Conservation (phyloP, 768 basidiomycete species). For the Tricholoma saponaceum region DNA sequence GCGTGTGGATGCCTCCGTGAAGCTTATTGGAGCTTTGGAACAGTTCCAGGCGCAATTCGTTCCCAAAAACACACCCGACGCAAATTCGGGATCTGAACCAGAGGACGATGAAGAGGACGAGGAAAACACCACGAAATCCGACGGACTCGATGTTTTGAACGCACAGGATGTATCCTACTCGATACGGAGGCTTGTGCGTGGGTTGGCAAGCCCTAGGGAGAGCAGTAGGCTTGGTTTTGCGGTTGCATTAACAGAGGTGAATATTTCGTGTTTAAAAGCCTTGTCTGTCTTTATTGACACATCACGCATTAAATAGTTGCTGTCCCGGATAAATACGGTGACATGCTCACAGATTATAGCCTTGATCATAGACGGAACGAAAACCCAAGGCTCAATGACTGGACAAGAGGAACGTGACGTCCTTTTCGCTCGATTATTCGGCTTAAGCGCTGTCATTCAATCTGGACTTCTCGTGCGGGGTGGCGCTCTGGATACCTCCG, state of each 20-base stretch:
- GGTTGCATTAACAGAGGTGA: constrained; percentile 91
- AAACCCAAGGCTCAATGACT: constrained; percentile 70
- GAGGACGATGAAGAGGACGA: constrained; percentile 39
- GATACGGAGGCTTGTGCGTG: constrained; percentile 79
- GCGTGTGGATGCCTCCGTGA: constrained; percentile 80
- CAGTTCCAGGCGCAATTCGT: constrained; percentile 74
- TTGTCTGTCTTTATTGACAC: background rate
- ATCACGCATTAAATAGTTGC: constrained; percentile 45
- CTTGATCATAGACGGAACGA: constrained; percentile 70
- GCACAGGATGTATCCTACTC: constrained; percentile 93
- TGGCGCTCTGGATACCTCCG: constrained; percentile 47
- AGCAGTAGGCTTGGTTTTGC: constrained; percentile 94
- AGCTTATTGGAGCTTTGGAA: constrained; percentile 77
- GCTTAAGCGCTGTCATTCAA: constrained; percentile 78
- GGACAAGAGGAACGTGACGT: constrained; percentile 93
- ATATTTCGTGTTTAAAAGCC: constrained; percentile 12
- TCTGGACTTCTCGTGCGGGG: constrained; percentile 76
- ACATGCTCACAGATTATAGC: constrained; percentile 72
- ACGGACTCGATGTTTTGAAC: constrained; percentile 63
- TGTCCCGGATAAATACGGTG: constrained; percentile 74
- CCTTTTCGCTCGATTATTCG: constrained; percentile 90
- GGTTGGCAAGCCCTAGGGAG: constrained; percentile 88
- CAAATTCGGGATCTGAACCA: constrained; percentile 36
- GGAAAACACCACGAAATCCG: constrained; percentile 35
- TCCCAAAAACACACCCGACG: constrained; percentile 31